Evolutionary conservation across 2,329 filamentous ascomycete genomes (phyloP), one percentile per base, ranked within the genome.

Genomic region (Dothistroma pini): DNA sequence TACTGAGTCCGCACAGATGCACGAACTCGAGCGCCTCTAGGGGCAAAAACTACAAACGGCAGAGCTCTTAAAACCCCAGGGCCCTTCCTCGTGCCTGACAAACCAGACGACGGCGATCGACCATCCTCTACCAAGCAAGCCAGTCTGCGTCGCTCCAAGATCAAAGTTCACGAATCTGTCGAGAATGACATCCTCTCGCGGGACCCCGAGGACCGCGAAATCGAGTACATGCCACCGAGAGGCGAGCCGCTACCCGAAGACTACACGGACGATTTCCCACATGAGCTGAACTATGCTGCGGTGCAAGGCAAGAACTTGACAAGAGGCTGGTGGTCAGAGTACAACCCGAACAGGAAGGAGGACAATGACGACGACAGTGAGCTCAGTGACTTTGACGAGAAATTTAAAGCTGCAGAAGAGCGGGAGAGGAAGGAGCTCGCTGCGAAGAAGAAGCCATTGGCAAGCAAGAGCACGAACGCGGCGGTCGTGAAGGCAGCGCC

Each of bases 11-110:
- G 58, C 54, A 41, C 63, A 88, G 86, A 83, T 59, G 83, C 87
- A 55, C 86, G 86, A 61, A 87, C 81, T 62, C 87, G 93, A 70
- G 92, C 93, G 41, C 90, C 91, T 12, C 80, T 99, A 53, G 93
- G 93, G 35, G 89, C 91, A 81, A 99, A 99, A 77, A 97, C 93
- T 1, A 97, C 95, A 56, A 99, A 99, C 75, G 91, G 90, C 57
- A 97, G 96, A 80, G 84, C 81, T 54, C 83, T 86, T 66, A 87
- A 89, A 65, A 87, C 86, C 4, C 84, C 32, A n/a, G 67, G 63
- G 12, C 60, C 60, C 16, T 21, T 87, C 84, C 34, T 88, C 87
- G 69, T 83, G 47, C 81, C 83, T 53, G 85, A 63, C 19, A 63
- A 66, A 52, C 53, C 53, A 87, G 58, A 63, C 57, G 61, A 66